Percentiles rank a stretch among this genome's conserved stretches.
These are phyloP conservation scores for Zalerion maritima DNA, from an alignment of 495 filamentous ascomycete genomes.

Conservation along the genomic window DNA sequence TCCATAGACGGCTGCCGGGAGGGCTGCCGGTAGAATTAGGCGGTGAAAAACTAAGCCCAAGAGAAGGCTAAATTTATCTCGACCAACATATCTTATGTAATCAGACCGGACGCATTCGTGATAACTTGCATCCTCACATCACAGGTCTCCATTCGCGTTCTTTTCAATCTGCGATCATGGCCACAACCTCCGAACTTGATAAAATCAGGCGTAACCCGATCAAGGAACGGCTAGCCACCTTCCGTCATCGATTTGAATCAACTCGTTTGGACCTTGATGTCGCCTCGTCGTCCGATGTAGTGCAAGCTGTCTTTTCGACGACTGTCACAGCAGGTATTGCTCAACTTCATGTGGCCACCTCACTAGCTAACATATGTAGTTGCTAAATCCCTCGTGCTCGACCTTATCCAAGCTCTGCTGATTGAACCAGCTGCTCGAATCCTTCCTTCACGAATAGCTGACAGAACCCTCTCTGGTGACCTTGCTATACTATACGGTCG, in stretches of 20 bases:
- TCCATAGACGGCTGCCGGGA: no score
- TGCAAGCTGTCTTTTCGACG: constrained; percentile 9
- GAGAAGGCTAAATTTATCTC: no score
- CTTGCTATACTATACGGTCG: constrained; percentile 9
- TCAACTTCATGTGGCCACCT: constrained; percentile 4
- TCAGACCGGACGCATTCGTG: constrained; percentile 3
- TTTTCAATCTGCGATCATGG: constrained; percentile 6
- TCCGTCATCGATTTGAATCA: constrained; percentile 7
- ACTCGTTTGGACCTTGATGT: constrained; percentile 6
- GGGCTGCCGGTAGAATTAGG: no score
- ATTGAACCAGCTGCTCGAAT: constrained; percentile 8
- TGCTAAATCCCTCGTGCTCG: constrained; percentile 9
- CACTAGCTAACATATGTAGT: constrained; percentile 8
- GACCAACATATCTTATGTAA: constrained; percentile 3
- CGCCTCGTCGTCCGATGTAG: constrained; percentile 7
- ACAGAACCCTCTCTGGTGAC: constrained; percentile 8
- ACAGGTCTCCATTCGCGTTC: neutral
- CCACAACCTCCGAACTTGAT: constrained; percentile 10
- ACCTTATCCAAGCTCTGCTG: constrained; percentile 9
- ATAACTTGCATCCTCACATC: constrained; percentile 2
- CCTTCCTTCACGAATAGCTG: constrained; percentile 10
- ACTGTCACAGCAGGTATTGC: constrained; percentile 4
- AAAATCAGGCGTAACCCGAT: constrained; percentile 9
- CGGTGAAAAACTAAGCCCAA: no score
- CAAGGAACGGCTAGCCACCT: constrained; percentile 8